Evolutionary conservation across 2,329 filamentous ascomycete species (phyloP), one percentile per base, ranked within the genome.

Genomic region (Fonsecaea multimorphosa): DNA sequence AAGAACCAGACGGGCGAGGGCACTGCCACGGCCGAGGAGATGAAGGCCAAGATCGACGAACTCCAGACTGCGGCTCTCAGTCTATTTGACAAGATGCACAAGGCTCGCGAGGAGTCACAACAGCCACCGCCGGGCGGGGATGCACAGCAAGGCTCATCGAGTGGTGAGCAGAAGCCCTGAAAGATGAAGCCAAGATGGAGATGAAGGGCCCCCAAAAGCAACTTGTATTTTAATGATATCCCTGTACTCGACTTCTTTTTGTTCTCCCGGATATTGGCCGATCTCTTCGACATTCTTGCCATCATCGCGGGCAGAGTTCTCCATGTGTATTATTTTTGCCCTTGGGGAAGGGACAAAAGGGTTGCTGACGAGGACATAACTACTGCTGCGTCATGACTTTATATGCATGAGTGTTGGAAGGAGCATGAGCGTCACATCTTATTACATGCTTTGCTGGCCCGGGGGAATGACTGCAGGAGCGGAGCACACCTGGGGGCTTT

Each of bases 81-180:
- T 83, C 89, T 98, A 76, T 98, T 99, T 81, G 95, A 98, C 85
- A 97, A 98, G 91, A 97, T 99, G 92, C 94, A 99, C 91, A 96
- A 96, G 87, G 92, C 94, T 73, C 90, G 92, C 74, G 80, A 82
- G 73, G 91, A 93, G 84, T 73, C 79, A 75, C 78, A 82, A 74
- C 80, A 83, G 77, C 76, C 82, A 81, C 79, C 81, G 74, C 67
- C 76, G 75, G 72, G 73, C 63, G 65, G 72, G 73, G 72, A 76
- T 44, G 61, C 65, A 57, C 68, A 70, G 63, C 44, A 60, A 52
- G 58, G 51, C 27, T 34, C 27, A n/a, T 16, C 51, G 14, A 63
- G 67, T 29, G 71, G 68, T 32, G 74, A 75, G 67, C 73, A 74
- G 71, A 75, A 75, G 71, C 73, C 86, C 84, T 71, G 87, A 90